These are phyloP conservation scores for Spizellomyces sp. DNA, from an alignment of 192 early-diverging fungal genomes.

Conservation along the genomic window DNA sequence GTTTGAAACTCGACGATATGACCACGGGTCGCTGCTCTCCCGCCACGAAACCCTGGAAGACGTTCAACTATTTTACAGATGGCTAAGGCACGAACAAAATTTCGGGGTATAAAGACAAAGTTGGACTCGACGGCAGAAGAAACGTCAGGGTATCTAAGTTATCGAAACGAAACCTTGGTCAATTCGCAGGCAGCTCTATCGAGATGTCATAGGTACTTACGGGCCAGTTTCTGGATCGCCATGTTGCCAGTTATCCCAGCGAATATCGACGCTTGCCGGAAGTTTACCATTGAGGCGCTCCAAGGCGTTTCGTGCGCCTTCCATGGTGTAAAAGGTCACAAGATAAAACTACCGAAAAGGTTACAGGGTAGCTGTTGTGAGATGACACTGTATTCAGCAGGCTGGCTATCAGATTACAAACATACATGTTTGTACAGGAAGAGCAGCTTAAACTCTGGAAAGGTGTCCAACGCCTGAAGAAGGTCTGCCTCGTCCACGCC, in stretches of 20 bases:
- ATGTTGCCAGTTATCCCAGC: conserved; percentile 13
- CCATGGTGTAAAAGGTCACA: neutral
- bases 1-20: conserved; percentile 10
- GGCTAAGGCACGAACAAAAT: conserved; percentile 2
- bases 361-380: no score
- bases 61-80: conserved; percentile 1
- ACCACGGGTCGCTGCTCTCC: neutral
- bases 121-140: conserved; percentile 14
- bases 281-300: neutral
- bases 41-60: conserved; percentile 2
- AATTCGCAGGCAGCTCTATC: neutral
- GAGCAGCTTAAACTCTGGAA: conserved; percentile 8
- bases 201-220: neutral
- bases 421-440: conserved; percentile 25
- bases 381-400: neutral
- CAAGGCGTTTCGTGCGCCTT: conserved; percentile 1
- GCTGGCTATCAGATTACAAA: neutral
- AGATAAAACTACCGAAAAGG: conserved; percentile 17
- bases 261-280: neutral
- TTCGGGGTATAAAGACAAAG: conserved; percentile 19
- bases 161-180: neutral
- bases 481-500: conserved; percentile 30
- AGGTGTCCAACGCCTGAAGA: conserved; percentile 8
- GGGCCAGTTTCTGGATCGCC: conserved; percentile 16
- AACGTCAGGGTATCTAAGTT: conserved; percentile 8